Evolutionary conservation across 2,329 filamentous ascomycete species (phyloP).

Genomic region (Hypomyces perniciosus): DNA sequence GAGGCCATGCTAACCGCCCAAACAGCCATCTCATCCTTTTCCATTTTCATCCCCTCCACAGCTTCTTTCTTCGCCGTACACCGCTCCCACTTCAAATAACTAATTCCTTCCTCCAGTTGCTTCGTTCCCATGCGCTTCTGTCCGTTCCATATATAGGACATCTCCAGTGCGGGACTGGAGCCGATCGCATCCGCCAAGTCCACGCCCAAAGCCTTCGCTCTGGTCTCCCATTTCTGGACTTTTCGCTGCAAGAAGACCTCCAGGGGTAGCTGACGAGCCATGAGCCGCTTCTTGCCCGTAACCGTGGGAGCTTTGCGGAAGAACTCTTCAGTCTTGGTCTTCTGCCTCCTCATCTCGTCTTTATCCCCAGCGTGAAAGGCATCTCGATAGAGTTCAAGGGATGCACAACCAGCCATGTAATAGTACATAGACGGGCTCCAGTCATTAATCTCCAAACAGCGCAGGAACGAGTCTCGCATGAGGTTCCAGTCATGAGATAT

Average conservation of each 20-base stretch:
- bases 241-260: constrained; percentile 82
- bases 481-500: constrained; percentile 70
- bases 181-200: constrained; percentile 76
- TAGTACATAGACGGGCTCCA: constrained; percentile 90
- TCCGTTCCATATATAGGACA: constrained; percentile 92
- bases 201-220: constrained; percentile 60
- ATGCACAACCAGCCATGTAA: constrained; percentile 73
- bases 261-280: constrained; percentile 84
- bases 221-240: constrained; percentile 78
- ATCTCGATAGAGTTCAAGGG: constrained; percentile 75
- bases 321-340: constrained; percentile 60
- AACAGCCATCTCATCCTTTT: constrained; percentile 57
- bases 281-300: constrained; percentile 81
- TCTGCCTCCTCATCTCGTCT: constrained; percentile 47
- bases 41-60: constrained; percentile 41
- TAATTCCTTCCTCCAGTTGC: constrained; percentile 59
- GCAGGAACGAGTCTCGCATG: constrained; percentile 67
- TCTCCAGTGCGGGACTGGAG: constrained; percentile 76
- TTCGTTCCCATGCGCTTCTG: constrained; percentile 67
- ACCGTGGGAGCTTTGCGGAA: constrained; percentile 66
- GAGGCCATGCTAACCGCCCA: constrained; percentile 61
- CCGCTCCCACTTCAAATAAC: constrained; percentile 59
- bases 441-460: constrained; percentile 73
- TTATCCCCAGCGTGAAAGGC: constrained; percentile 34
- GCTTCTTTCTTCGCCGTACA: constrained; percentile 43